Evolutionary conservation across 257 asterid genomes (phyloP), one percentile per base, ranked within the genome.

Genomic region (Ocimum tenuiflorum): DNA sequence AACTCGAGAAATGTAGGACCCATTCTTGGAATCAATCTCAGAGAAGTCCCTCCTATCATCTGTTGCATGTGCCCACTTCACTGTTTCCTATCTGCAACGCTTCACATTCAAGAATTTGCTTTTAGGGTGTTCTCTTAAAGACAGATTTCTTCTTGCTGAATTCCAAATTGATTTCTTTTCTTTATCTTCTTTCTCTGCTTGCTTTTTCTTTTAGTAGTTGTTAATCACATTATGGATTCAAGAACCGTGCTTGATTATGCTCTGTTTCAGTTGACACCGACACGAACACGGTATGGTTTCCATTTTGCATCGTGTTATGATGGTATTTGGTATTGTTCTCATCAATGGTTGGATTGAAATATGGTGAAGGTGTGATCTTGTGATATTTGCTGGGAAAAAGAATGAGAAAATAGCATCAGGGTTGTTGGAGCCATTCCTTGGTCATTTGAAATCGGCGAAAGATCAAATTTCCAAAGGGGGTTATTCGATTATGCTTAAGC

Each of bases 371-470:
- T 90, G 97, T 63, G 97, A 87, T 85, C 94, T 90, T 63, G 87
- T 87, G 56, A 72, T 87, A 17, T 80, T 82, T 79, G 76, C 82
- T 60, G 90, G 90, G 19, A 76, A 80, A 14, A 79, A 81, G 78
- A 83, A 66, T n/a, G 96, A 90, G 88, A 90, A 87, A 74, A 53
- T 90, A 56, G 91, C 91, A 60, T 74, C 96, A 20, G 97, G 97
- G 14, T 63, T 90, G 31, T 75, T 90, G 75, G 95, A 87, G 12
- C 97, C 97, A 1, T 90, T 82, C 29, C 42, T 83, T 49, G 73
- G 79, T 23, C 95, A 90, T 73, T 78, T 90, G 48, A 82, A 82
- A 73, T 82, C 81, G 0, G 96, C 97, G 19, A 87, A 82, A 73
- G 97, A 90, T 74, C 91, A 87, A 56, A 87, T 87, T 65, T 79